Evolutionary conservation across 768 basidiomycete species (phyloP), one percentile per base, ranked within the genome.

Genomic region (Russula compacta): DNA sequence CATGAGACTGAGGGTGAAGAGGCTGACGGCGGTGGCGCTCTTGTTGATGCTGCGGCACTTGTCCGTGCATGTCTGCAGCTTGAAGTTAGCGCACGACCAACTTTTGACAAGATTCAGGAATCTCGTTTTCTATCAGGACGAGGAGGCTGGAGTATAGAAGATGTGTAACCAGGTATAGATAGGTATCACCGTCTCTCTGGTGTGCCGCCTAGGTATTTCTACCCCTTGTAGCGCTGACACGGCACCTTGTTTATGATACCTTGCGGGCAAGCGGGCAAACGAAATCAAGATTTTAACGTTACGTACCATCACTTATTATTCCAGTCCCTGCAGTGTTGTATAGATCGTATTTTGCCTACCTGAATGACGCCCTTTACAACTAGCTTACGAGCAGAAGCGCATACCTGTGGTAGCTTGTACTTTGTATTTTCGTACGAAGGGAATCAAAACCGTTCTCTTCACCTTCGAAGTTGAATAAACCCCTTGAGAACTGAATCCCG

Each of bases 51-150:
- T 2, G 86, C 89, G 47, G 83, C 83, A 36, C 81, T 98, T 51
- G 92, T 97, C 14, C 77, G 82, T 59, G 83, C 87, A 38, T 98
- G 97, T 73, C 77, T 98, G 47, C 84, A 84, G 66, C 81, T 95
- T n/a, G 84, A 89, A 40, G 80, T 90, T 42, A 73, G 71, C 40
- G 83, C 85, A 24, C 81, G 95, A 56, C 95, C 95, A 15, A 86
- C 87, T 5, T 97, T 95, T 70, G 91, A 93, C 68, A 79, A 79
- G 69, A 82, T 98, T 55, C 76, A 90, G 40, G 78, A 86, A 68
- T 87, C 85, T 72, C 81, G 86, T 33, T 98, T 97, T 77, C 75
- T 98, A 64, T 78, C 78, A 56, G 93, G 93, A 9, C 72, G 74
- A 21, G 83, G 79, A 36, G 93, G 94, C 6, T 97, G 93, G 93